phyloP scores from a whole-genome alignment of 441 rosid species.

The Erysimum cheiri region DNA sequence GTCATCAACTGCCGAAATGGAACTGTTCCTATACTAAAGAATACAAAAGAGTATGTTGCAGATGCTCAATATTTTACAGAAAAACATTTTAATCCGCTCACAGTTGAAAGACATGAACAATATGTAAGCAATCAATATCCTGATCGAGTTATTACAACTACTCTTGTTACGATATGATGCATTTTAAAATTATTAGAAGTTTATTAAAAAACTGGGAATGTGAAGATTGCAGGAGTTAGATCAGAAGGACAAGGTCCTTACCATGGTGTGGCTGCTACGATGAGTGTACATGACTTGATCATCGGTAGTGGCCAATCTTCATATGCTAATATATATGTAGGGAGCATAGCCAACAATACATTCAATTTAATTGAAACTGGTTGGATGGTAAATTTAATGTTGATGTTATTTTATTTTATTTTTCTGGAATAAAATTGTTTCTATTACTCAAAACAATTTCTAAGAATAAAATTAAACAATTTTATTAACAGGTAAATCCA shows the following conservation, averaged over 20 bases:
- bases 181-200: not conserved
- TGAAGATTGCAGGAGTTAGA: conserved; percentile 7
- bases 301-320: not conserved
- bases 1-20: conserved; percentile 11
- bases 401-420: not conserved
- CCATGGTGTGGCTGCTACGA: not conserved
- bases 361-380: conserved; percentile 6
- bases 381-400: conserved; percentile 20
- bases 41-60: not conserved
- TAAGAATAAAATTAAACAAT: not conserved
- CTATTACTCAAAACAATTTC: no score
- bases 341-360: not conserved
- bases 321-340: not conserved
- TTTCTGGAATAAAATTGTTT: not conserved
- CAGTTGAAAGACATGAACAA: not conserved
- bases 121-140: conserved; percentile 17
- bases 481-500: conserved; percentile 6
- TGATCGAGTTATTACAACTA: not conserved
- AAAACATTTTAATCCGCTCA: not conserved
- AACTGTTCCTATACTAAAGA: conserved; percentile 14
- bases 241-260: conserved; percentile 1
- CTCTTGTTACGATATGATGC: not conserved
- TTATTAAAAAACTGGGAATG: not conserved
- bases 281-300: conserved; percentile 12
- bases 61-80: not conserved